Base-by-base conservation (phyloP, 2,329 filamentous ascomycete species). In the Pseudogymnoascus sp. region DNA sequence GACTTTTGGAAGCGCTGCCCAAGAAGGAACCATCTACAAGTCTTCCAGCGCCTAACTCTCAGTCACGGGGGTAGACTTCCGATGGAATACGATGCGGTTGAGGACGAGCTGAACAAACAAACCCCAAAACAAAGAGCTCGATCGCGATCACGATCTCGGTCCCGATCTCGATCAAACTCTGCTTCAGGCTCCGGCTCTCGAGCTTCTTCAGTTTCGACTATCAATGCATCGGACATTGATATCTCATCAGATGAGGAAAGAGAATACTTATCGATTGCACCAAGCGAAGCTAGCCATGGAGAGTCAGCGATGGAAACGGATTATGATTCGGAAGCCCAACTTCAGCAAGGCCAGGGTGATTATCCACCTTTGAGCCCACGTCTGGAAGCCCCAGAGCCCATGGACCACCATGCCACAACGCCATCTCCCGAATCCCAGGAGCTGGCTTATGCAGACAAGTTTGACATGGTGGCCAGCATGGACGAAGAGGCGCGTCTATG, bases 1-100 rank as follows among this genome's bases (percentile, higher is more conserved):
- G 71, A 78, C 3, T 82, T 81, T 63, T 87, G 85, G 82, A 72
- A 76, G 11, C 74, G 72, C 2, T 74, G 79, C 5, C 77, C 84
- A 1, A 77, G 81, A 64, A 78, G 83, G 65, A 82, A 79, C 67
- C 75, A 76, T 7, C 68, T 88, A 4, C 70, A 77, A 12, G 80
- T 88, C 2, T 76, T 77, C 53, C 74, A 79, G 60, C 69, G 72
- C 63, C 60, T 62, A 64, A 28, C 68, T 69, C n/a, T 70, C 66
- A 59, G 67, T 11, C 18, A 63, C 64, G 8, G 60, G 7, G 42
- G 65, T 37, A 66, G 69, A 44, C 60, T 14, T 28, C 61, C 40
- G 12, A 67, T 78, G 64, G 68, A 70, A 56, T 75, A 79, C 66
- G 71, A 77, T 66, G 73, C 70, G 38, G 69, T 73, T 3, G 72